Conservation (phyloP, 2,329 filamentous ascomycete genomes). For the Dactylella cylindrospora region DNA sequence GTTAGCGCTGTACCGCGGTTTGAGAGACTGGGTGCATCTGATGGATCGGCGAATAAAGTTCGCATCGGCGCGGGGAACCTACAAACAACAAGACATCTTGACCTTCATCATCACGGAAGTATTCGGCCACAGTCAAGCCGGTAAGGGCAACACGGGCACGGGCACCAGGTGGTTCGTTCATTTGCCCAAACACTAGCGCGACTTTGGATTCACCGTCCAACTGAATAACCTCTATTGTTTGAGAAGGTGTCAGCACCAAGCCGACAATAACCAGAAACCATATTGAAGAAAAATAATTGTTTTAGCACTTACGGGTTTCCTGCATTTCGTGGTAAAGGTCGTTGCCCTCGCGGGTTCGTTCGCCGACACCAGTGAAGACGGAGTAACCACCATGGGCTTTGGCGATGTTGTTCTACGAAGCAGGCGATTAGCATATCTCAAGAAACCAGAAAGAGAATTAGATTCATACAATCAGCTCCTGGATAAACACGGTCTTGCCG, state of each 20-base stretch:
- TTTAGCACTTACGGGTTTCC: slow-evolving; percentile 67
- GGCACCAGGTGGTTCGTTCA: slow-evolving; percentile 99
- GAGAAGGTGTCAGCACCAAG: slow-evolving; percentile 13
- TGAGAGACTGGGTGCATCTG: background rate
- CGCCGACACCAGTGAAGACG: slow-evolving; percentile 99
- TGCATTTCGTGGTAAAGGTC: slow-evolving; percentile 99
- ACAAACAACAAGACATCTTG: slow-evolving; percentile 50
- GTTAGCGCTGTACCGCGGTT: slow-evolving; percentile 47
- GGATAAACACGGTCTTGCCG: slow-evolving; percentile 99
- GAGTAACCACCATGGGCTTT: slow-evolving; percentile 99
- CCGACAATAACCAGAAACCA: slow-evolving; percentile 4
- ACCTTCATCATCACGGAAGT: slow-evolving; percentile 71
- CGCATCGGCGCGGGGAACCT: slow-evolving; percentile 22
- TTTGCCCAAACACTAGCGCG: slow-evolving; percentile 98
- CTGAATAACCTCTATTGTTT: slow-evolving; percentile 74
- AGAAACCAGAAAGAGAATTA: slow-evolving; percentile 2
- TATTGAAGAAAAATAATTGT: background rate
- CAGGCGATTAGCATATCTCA: slow-evolving; percentile 2
- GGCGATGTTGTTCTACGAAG: slow-evolving; percentile 89
- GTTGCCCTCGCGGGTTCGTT: slow-evolving; percentile 99
- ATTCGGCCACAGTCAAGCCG: slow-evolving; percentile 76
- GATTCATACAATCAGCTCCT: slow-evolving; percentile 84
- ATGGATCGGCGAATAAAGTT: background rate
- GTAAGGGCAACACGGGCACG: slow-evolving; percentile 99
- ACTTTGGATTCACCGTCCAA: slow-evolving; percentile 99